These are phyloP conservation scores for Parastagonospora nodorum DNA, from an alignment of 2,329 filamentous ascomycete genomes.

Conservation along the genomic window DNA sequence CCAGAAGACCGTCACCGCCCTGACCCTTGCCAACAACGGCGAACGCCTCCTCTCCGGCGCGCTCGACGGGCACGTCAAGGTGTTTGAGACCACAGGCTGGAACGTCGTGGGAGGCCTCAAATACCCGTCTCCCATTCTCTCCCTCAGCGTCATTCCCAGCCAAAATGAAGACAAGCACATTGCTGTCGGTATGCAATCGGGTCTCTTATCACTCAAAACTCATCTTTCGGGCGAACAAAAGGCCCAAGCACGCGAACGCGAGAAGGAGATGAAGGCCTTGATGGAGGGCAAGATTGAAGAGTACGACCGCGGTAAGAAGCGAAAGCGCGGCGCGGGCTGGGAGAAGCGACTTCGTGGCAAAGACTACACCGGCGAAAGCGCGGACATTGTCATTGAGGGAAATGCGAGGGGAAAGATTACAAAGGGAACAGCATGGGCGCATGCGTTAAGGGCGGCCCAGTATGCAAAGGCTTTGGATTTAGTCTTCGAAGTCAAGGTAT, in stretches of 20 bases:
- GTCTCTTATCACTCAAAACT: conserved; percentile 87
- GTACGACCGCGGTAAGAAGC: conserved; percentile 75
- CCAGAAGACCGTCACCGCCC: conserved; percentile 93
- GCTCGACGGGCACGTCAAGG: conserved; percentile 94
- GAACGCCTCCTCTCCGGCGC: conserved; percentile 83
- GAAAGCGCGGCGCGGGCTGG: conserved; percentile 62
- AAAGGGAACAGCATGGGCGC: conserved; percentile 77
- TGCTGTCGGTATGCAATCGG: conserved; percentile 92
- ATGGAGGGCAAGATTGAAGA: conserved; percentile 77
- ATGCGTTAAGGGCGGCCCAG: conserved; percentile 75
- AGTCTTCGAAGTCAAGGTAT: conserved; percentile 61
- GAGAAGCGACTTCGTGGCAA: conserved; percentile 70
- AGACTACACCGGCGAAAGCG: conserved; percentile 81
- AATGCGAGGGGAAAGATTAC: conserved; percentile 68
- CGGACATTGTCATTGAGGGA: conserved; percentile 84
- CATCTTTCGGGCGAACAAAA: conserved; percentile 85
- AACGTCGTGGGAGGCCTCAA: conserved; percentile 95
- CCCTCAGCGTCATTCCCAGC: conserved; percentile 74
- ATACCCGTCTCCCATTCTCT: conserved; percentile 88
- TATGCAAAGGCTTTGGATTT: conserved; percentile 80
- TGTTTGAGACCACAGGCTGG: conserved; percentile 93
- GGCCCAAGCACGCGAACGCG: conserved; percentile 72
- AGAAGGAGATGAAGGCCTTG: conserved; percentile 83
- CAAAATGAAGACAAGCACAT: conserved; percentile 86
- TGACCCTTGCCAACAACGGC: conserved; percentile 80